phyloP scores from a whole-genome alignment of 2,329 filamentous ascomycete genomes.

The Lanzia echinophila region DNA sequence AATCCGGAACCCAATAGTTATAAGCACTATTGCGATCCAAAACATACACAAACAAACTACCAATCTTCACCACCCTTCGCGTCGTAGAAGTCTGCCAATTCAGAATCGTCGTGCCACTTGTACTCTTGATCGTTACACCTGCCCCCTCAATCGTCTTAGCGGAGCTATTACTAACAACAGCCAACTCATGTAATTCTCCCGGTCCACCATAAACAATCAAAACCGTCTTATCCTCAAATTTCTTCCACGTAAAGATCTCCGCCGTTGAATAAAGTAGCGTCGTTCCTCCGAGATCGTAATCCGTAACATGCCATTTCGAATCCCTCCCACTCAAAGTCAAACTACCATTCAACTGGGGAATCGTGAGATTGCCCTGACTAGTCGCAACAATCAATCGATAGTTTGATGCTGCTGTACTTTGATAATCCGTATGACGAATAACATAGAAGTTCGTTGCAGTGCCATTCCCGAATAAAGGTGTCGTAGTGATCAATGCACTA shows the following conservation, averaged over 20 bases:
- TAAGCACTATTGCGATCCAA: constrained; percentile 60
- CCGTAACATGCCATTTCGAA: constrained; percentile 60
- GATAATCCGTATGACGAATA: constrained; percentile 59
- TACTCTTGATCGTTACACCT: constrained; percentile 29
- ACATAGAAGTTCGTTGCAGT: constrained; percentile 57
- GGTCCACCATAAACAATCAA: constrained; percentile 58
- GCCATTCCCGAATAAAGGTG: constrained; percentile 50
- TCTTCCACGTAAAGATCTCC: constrained; percentile 65
- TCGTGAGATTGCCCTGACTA: constrained; percentile 46
- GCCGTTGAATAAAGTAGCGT: constrained; percentile 61
- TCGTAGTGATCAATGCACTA: constrained; percentile 44
- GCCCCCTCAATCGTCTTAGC: constrained; percentile 29
- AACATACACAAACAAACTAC: constrained; percentile 27
- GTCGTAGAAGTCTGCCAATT: constrained; percentile 50
- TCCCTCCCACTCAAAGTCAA: constrained; percentile 57
- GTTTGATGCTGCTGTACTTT: constrained; percentile 45
- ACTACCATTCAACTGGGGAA: constrained; percentile 52
- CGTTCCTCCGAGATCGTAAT: constrained; percentile 56
- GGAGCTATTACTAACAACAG: constrained; percentile 34
- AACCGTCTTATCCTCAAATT: constrained; percentile 51
- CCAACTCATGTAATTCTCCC: constrained; percentile 57
- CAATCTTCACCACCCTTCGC: constrained; percentile 45
- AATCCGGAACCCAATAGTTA: constrained; percentile 60
- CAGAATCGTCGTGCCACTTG: constrained; percentile 39
- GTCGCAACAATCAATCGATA: constrained; percentile 61